phyloP scores from a whole-genome alignment of 1,284 basidiomycete species.

The Cutaneotrichosporon sp. region DNA sequence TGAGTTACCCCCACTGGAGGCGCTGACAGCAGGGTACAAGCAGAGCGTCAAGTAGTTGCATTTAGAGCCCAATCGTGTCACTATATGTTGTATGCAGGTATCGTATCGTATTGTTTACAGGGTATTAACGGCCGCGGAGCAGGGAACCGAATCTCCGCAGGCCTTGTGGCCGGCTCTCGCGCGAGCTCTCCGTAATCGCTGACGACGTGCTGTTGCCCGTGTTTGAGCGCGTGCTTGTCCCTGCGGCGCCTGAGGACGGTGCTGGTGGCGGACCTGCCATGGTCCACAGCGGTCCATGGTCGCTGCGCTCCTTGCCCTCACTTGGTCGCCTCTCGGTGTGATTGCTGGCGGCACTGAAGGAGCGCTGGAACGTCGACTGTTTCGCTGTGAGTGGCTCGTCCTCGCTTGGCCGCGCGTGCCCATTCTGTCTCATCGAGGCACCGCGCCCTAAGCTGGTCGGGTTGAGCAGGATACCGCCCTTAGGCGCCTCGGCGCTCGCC shows the following conservation, averaged over 20 bases:
- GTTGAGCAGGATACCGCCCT: slow-evolving; percentile 21
- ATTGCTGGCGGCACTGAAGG: slow-evolving; percentile 9
- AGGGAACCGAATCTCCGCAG: slow-evolving; percentile 42
- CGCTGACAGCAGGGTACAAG: slow-evolving; percentile 40
- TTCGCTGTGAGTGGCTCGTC: slow-evolving; percentile 9
- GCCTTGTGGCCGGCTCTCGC: slow-evolving; percentile 1
- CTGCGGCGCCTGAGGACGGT: slow-evolving; percentile 5
- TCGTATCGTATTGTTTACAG: slow-evolving; percentile 11
- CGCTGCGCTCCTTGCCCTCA: slow-evolving; percentile 13
- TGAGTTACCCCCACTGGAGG: slow-evolving; percentile 23
- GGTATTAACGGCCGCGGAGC: slow-evolving; percentile 19
- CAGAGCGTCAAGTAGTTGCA: slow-evolving; percentile 37
- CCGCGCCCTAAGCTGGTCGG: slow-evolving; percentile 1
- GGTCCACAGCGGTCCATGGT: background rate
- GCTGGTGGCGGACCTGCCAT: slow-evolving; percentile 2
- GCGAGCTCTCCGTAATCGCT: slow-evolving; percentile 1
- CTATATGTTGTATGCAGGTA: slow-evolving; percentile 23
- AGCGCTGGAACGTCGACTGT: slow-evolving; percentile 6
- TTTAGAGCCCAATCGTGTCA: slow-evolving; percentile 12
- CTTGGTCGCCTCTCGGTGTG: slow-evolving; percentile 9
- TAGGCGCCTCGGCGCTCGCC: slow-evolving; percentile 3
- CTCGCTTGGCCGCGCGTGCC: slow-evolving; percentile 10
- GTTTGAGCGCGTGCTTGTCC: slow-evolving; percentile 3
- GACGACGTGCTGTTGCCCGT: slow-evolving; percentile 3
- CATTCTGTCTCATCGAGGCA: slow-evolving; percentile 18